Evolutionary conservation across 2,329 filamentous ascomycete species (phyloP).

Genomic region (Exophiala bonariae): DNA sequence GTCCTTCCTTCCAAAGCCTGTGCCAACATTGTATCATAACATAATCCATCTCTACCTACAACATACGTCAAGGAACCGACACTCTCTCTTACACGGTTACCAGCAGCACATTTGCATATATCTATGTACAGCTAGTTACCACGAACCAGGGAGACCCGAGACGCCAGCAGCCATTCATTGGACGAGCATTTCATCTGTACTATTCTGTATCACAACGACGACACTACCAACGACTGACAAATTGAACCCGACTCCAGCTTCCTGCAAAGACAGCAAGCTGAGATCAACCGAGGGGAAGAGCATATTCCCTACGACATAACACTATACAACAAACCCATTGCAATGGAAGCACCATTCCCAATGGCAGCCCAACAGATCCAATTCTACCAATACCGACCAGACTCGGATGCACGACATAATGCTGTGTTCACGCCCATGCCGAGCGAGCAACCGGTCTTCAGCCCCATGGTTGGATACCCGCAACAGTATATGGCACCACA

Average conservation of each 20-base stretch:
- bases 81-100: constrained; percentile 16
- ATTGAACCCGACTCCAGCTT: constrained; percentile 1
- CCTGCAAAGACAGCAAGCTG: constrained; percentile 8
- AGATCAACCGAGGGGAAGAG: constrained; percentile 5
- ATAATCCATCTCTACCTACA: constrained; percentile 17
- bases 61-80: constrained; percentile 7
- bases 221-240: constrained; percentile 4
- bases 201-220: constrained; percentile 21
- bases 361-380: constrained; percentile 47
- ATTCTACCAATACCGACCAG: constrained; percentile 86
- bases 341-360: constrained; percentile 23
- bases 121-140: constrained; percentile 20
- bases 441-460: constrained; percentile 50
- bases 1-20: constrained; percentile 29
- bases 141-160: constrained; percentile 10
- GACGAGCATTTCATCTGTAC: constrained; percentile 20
- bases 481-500: constrained; percentile 35
- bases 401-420: constrained; percentile 71
- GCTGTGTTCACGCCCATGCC: constrained; percentile 71
- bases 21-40: constrained; percentile 25
- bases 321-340: constrained; percentile 6
- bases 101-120: constrained; percentile 22
- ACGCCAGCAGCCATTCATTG: constrained; percentile 21
- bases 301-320: background rate
- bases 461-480: constrained; percentile 38